Conservation (phyloP, 2,329 filamentous ascomycete species). For the Arthrobotrys pseudoclavata region DNA sequence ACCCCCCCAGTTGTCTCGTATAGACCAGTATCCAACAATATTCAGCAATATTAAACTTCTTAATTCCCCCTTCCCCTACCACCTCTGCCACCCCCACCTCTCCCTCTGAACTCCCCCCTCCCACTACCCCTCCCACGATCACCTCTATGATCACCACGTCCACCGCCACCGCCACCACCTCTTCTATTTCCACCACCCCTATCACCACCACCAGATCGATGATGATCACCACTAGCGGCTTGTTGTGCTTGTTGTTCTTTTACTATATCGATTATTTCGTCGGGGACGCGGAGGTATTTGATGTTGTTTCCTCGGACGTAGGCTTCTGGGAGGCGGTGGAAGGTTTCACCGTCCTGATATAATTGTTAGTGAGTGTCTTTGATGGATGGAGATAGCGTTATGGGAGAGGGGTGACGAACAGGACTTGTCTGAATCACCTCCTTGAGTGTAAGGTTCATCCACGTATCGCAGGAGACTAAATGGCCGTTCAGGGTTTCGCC, state of each 20-base stretch:
- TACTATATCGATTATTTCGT: constrained; percentile 94
- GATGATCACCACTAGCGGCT: constrained; percentile 66
- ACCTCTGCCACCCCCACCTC: constrained; percentile 64
- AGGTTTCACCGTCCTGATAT: constrained; percentile 75
- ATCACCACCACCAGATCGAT: constrained; percentile 71
- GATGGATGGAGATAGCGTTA: neutral
- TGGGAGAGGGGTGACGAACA: constrained; percentile 67
- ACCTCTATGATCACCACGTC: constrained; percentile 71
- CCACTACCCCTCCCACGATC: constrained; percentile 68
- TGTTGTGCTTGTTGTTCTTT: constrained; percentile 90
- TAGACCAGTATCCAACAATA: neutral
- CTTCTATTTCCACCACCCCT: constrained; percentile 60
- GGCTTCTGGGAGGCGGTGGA: constrained; percentile 89
- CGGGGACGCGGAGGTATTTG: constrained; percentile 95
- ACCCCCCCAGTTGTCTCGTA: neutral
- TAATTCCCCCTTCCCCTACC: constrained; percentile 49
- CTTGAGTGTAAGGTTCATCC: constrained; percentile 98
- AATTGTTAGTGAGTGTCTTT: neutral
- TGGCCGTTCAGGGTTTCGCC: constrained; percentile 98
- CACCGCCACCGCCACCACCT: constrained; percentile 73
- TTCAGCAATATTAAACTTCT: neutral
- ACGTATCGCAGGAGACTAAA: constrained; percentile 96
- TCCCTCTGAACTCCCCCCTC: constrained; percentile 61
- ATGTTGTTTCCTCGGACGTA: constrained; percentile 99
- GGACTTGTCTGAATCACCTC: constrained; percentile 97